Evolutionary conservation across 2,329 filamentous ascomycete species (phyloP).

Genomic region (Exutisphaerella laricina): DNA sequence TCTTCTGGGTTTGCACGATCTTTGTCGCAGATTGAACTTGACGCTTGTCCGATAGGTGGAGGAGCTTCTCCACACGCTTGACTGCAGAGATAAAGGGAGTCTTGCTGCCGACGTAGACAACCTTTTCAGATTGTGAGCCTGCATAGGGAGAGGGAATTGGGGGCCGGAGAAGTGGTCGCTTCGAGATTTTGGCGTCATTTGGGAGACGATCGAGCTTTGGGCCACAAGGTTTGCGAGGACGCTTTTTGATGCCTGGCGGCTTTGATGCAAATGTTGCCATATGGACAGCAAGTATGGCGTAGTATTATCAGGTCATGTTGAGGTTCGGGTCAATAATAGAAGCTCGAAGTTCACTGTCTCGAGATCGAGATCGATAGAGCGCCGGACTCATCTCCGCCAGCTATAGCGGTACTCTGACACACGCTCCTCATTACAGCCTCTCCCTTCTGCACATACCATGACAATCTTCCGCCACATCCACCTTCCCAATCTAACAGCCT

Average conservation of each 20-base stretch:
- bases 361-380: not conserved
- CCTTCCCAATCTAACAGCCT: slow-evolving; percentile 50
- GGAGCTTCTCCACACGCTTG: slow-evolving; percentile 58
- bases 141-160: slow-evolving; percentile 51
- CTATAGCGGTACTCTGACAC: too few relatives aligned
- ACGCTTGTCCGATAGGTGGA: slow-evolving; percentile 53
- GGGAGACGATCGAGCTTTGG: slow-evolving; percentile 10
- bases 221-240: not conserved
- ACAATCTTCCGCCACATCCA: slow-evolving; percentile 59
- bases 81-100: slow-evolving; percentile 65
- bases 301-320: not conserved
- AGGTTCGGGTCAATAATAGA: not conserved
- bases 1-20: slow-evolving; percentile 27
- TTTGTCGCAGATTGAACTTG: slow-evolving; percentile 38
- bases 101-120: slow-evolving; percentile 60
- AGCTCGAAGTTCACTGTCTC: not conserved
- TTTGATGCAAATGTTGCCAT: not conserved
- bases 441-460: not conserved
- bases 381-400: not conserved
- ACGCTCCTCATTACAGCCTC: too few relatives aligned
- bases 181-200: slow-evolving; percentile 46
- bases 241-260: not conserved
- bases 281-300: not conserved
- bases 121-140: slow-evolving; percentile 45
- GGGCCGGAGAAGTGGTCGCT: slow-evolving; percentile 55